Base-by-base conservation (phyloP, 257 asterid species). In the Nicotiana otophora region DNA sequence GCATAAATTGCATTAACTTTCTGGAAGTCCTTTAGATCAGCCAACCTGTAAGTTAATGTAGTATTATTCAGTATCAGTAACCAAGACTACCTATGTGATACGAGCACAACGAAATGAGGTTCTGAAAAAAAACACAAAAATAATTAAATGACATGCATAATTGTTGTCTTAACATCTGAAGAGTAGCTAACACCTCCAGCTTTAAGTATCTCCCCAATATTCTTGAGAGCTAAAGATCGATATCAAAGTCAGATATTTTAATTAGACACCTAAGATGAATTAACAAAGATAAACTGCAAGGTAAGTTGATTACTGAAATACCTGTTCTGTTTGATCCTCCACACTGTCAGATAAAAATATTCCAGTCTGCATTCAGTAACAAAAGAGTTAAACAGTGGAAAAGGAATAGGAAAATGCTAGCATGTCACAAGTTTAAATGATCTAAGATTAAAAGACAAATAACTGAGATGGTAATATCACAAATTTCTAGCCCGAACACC, bases 301-400 rank as follows among this genome's bases (percentile, higher is more conserved):
- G 36, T 5, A 58, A 66, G n/a, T 58, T 30, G 1, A 46, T 19
- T 33, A 55, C 20, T 51, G 48, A 30, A 54, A 39, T 86, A 94
- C 99, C 99, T 94, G 98, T 88, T 94, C 98, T 20, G 99, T 93
- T 88, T 96, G 99, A 23, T 91, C 98, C 89, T 96, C 98, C 16
- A 96, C 97, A 28, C 42, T 68, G 28, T 94, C 98, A 0, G 99
- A 94, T 81, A 94, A 88, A 72, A 96, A 92, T 82, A 84, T 87
- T 82, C 98, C 98, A 14, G 97, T 92, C 97, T 95, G 91, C 85
- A 92, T 64, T 83, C 26, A 64, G 78, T 82, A 54, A 69, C 46
- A 7, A 30, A 64, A 79, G 81, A 42, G 51, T 9, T 9, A 2
- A 42, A 42, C 51, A 9, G 2, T 30, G 76, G 34, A 36, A 60